Conservation (phyloP, 176 grass and related monocot species). For the Oryza officinalis region DNA sequence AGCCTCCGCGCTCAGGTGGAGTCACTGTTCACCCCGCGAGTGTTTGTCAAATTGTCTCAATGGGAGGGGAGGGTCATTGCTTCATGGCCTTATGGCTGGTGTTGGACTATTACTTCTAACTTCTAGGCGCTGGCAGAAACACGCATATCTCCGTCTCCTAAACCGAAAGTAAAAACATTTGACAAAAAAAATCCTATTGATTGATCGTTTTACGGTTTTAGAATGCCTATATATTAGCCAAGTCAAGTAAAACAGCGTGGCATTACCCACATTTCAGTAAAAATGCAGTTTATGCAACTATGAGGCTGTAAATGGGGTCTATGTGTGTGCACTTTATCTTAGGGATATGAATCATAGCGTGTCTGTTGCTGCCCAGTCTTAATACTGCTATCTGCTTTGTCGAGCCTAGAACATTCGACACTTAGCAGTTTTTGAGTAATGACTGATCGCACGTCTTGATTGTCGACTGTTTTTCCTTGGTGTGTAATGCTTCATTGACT, state of each 20-base stretch:
- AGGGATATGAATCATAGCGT: neutral
- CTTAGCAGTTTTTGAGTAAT: neutral
- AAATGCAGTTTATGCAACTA: neutral
- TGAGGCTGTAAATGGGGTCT: neutral
- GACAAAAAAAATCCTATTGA: neutral
- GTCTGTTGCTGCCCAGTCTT: neutral
- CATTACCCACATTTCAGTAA: neutral
- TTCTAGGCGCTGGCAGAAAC: neutral
- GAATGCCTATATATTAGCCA: neutral
- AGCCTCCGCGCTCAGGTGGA: conserved; percentile 85
- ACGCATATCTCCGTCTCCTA: neutral
- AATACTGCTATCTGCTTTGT: neutral
- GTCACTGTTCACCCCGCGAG: neutral
- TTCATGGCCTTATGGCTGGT: neutral
- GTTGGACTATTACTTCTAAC: neutral
- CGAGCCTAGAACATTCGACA: neutral
- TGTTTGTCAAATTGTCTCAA: conserved; percentile 2
- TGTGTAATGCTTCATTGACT: neutral
- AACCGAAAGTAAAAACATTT: neutral
- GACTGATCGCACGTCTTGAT: neutral
- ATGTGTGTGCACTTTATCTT: neutral
- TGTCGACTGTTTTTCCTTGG: neutral
- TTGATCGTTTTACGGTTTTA: neutral
- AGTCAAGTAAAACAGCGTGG: neutral
- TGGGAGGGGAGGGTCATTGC: neutral